Percentiles rank a stretch among this genome's conserved stretches.
Conservation (phyloP, 129 eudicot genomes). For the Calendula officinalis region DNA sequence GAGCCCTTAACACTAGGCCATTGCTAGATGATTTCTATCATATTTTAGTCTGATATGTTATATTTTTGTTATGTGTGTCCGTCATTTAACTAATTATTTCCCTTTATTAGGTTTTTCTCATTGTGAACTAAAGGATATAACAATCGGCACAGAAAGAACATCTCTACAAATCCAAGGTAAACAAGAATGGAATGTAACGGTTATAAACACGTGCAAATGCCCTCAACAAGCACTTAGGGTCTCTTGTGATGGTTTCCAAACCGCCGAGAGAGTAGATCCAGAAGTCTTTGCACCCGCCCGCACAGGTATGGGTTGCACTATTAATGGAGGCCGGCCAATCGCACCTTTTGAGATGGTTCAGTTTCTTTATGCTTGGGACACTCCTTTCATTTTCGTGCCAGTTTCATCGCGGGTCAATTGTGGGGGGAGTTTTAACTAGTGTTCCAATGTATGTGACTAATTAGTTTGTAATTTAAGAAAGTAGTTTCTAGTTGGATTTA, state of each 20-base stretch:
- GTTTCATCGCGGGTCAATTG: background rate
- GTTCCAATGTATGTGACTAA: too few species aligned
- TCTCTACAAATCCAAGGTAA: constrained; percentile 22
- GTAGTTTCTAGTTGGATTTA: too few species aligned
- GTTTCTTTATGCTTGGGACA: constrained; percentile 25
- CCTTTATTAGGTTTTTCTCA: too few species aligned
- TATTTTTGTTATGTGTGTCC: too few species aligned
- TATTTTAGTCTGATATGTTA: too few species aligned
- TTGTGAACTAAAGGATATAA: constrained; percentile 21
- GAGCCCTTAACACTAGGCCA: too few species aligned
- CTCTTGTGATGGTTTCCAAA: constrained; percentile 25
- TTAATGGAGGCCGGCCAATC: constrained; percentile 3
- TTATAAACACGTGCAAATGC: constrained; percentile 31
- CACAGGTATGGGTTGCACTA: background rate
- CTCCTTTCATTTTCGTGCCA: constrained; percentile 9
- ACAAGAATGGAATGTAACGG: constrained; percentile 31
- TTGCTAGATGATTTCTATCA: too few species aligned
- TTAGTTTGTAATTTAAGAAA: too few species aligned
- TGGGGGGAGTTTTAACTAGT: too few species aligned
- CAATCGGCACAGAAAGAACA: constrained; percentile 19
- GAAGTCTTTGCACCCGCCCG: constrained; percentile 4
- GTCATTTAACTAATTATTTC: too few species aligned
- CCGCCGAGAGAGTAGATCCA: constrained; percentile 22
- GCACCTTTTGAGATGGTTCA: background rate
- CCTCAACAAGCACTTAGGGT: constrained; percentile 14